Percentiles rank a stretch among this genome's conserved stretches.
These are phyloP conservation scores for Sporothrix pallida DNA, from an alignment of 2,329 filamentous ascomycete genomes.

Conservation along the genomic window DNA sequence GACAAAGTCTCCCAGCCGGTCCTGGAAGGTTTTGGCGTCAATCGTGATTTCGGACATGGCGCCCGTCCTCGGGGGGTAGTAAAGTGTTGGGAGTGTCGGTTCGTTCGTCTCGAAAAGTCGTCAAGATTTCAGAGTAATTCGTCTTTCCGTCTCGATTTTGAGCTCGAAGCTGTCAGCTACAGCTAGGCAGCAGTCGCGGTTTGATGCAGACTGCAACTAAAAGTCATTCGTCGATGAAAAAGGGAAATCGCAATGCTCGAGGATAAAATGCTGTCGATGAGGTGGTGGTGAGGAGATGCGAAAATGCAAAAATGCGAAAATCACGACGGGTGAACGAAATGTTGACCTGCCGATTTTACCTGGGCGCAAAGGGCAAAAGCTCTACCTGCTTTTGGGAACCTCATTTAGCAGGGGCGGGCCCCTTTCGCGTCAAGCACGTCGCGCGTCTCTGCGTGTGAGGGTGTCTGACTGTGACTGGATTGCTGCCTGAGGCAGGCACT, in stretches of 20 bases:
- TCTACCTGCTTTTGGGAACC: constrained; percentile 20
- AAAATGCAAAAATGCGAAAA: background rate
- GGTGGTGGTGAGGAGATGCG: constrained; percentile 5
- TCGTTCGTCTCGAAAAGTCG: no score
- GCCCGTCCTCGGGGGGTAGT: constrained; percentile 40
- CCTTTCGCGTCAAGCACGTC: constrained; percentile 40
- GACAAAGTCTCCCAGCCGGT: constrained; percentile 84
- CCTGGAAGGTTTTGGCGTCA: constrained; percentile 91
- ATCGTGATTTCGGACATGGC: constrained; percentile 86
- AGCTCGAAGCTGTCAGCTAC: constrained; percentile 18
- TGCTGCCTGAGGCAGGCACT: constrained; percentile 35
- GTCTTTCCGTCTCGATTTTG: background rate
- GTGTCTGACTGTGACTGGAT: background rate
- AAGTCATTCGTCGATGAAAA: background rate
- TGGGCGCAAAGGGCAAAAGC: constrained; percentile 22
- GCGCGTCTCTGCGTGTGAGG: constrained; percentile 32
- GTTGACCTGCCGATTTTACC: constrained; percentile 17
- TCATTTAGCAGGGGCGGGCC: constrained; percentile 28
- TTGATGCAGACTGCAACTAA: background rate
- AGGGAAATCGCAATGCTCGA: background rate
- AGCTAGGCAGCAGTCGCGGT: constrained; percentile 13
- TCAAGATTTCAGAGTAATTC: background rate
- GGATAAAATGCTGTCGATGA: constrained; percentile 13
- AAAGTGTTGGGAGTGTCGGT: constrained; percentile 2
- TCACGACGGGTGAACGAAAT: constrained; percentile 11